These are phyloP conservation scores for Ophiognomonia clavigignenti-juglandacearum DNA, from an alignment of 2,329 filamentous ascomycete species.

Conservation along the genomic window DNA sequence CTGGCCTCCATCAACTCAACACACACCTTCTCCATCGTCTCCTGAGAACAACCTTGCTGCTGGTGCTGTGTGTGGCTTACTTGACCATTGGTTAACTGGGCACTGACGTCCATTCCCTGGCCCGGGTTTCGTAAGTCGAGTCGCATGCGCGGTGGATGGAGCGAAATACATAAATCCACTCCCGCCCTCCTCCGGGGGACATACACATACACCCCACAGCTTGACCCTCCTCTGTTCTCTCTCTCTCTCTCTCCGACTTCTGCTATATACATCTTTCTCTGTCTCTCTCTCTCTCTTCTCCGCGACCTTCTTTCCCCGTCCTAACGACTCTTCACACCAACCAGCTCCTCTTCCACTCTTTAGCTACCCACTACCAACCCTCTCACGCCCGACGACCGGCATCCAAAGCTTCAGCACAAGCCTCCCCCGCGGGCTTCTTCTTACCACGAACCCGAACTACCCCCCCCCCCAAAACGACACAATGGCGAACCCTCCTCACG, in stretches of 20 bases:
- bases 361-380: no score
- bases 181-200: no score
- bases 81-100: no score
- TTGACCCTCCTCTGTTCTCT: neutral
- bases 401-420: slow-evolving; percentile 3
- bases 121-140: slow-evolving; percentile 15
- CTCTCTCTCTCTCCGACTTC: neutral
- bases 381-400: slow-evolving; percentile 11
- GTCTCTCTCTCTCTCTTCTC: neutral
- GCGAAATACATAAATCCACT: slow-evolving; percentile 13
- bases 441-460: neutral
- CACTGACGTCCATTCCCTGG: slow-evolving; percentile 2
- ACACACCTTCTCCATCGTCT: neutral
- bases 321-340: neutral
- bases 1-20: neutral
- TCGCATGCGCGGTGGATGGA: slow-evolving; percentile 11
- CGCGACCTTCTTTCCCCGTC: neutral
- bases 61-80: no score
- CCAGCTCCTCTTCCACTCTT: no score
- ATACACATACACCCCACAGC: no score
- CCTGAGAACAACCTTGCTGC: slow-evolving; percentile 8
- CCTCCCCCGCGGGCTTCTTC: neutral
- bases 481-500: slow-evolving; percentile 72
- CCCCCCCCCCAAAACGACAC: slow-evolving; percentile 20
- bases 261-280: neutral